Conservation (phyloP, 495 filamentous ascomycete species). For the Physcia stellaris region DNA sequence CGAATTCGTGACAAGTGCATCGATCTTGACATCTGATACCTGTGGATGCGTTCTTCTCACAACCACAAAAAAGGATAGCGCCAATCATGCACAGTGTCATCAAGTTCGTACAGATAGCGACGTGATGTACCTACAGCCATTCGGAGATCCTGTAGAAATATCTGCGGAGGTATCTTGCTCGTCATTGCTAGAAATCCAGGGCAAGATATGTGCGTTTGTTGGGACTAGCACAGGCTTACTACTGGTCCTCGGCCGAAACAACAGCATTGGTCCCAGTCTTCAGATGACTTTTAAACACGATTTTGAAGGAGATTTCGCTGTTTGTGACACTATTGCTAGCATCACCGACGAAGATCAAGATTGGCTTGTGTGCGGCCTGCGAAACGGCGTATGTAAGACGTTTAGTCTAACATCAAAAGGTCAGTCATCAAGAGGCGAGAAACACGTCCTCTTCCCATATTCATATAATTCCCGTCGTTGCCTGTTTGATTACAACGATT, state of each 20-base stretch:
- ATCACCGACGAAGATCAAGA: not conserved
- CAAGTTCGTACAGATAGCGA: not conserved
- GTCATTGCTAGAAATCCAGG: conserved; percentile 5
- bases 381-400: conserved; percentile 10
- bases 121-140: not conserved
- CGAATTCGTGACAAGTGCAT: not conserved
- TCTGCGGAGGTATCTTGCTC: not conserved
- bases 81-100: not conserved
- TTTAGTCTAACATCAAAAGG: conserved; percentile 2
- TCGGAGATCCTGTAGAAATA: not conserved
- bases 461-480: not conserved
- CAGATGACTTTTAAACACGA: conserved; percentile 1
- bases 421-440: not conserved
- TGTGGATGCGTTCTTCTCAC: not conserved
- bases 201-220: not conserved
- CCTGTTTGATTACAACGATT: too few relatives aligned
- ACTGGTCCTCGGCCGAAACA: not conserved
- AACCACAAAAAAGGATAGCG: not conserved
- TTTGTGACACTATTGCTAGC: conserved; percentile 16
- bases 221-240: conserved; percentile 4
- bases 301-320: conserved; percentile 7
- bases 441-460: not conserved
- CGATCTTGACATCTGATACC: not conserved
- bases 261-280: conserved; percentile 3
- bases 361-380: conserved; percentile 14